phyloP scores from a whole-genome alignment of 768 basidiomycete genomes.

The Termitomyces titanicus region DNA sequence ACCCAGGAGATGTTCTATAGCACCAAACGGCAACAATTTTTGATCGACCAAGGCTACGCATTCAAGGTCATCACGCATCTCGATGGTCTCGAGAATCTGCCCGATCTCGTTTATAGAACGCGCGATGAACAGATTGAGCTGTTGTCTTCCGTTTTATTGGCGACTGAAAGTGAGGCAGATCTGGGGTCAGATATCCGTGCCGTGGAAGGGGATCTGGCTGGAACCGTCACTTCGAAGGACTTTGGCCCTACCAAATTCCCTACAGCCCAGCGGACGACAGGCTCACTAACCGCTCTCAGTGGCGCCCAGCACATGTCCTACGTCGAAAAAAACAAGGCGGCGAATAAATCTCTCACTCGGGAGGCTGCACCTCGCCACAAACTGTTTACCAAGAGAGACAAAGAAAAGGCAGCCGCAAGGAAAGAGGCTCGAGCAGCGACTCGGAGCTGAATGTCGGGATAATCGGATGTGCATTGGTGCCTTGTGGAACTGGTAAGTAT shows the following conservation, averaged over 20 bases:
- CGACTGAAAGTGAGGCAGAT: slow-evolving; percentile 88
- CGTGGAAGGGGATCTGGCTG: slow-evolving; percentile 82
- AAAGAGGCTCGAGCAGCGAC: slow-evolving; percentile 36
- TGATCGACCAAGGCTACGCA: slow-evolving; percentile 98
- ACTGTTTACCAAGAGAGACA: slow-evolving; percentile 80
- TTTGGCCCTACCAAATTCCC: slow-evolving; percentile 77
- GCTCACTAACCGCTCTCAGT: slow-evolving; percentile 78
- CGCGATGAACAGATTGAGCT: slow-evolving; percentile 95
- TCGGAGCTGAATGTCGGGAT: slow-evolving; percentile 16
- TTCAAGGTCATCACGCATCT: slow-evolving; percentile 99
- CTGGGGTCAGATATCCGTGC: slow-evolving; percentile 79
- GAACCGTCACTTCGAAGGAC: slow-evolving; percentile 83
- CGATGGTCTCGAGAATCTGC: slow-evolving; percentile 83
- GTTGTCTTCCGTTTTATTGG: slow-evolving; percentile 86
- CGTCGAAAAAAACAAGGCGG: slow-evolving; percentile 87
- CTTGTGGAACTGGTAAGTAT: slow-evolving; percentile 5
- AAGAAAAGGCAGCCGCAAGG: slow-evolving; percentile 56
- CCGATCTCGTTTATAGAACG: slow-evolving; percentile 89
- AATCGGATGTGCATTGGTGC: slow-evolving; percentile 12
- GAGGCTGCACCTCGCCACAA: slow-evolving; percentile 62
- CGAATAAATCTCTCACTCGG: slow-evolving; percentile 74
- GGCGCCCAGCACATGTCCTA: slow-evolving; percentile 93
- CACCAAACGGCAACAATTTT: slow-evolving; percentile 96
- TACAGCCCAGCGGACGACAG: slow-evolving; percentile 71
- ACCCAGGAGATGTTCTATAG: slow-evolving; percentile 99